Base-by-base conservation (phyloP, 257 asterid species). In the Scutellaria galericulata region DNA sequence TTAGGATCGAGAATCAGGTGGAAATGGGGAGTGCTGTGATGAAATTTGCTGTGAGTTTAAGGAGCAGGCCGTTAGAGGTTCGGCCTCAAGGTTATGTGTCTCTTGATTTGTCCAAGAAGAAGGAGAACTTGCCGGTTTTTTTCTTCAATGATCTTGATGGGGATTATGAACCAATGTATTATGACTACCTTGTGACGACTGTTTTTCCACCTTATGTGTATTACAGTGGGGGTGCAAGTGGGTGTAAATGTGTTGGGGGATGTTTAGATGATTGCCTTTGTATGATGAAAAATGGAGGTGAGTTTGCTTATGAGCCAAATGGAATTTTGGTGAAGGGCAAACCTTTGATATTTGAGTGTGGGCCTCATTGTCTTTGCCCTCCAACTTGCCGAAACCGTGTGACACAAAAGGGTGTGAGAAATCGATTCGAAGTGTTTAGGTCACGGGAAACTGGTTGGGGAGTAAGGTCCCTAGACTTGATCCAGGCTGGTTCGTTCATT, bases 361-460 rank as follows among this genome's bases (percentile, higher is more conserved):
- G 97, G 45, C 96, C 94, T 0, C 85, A 81, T 57, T 93, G 98
- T 72, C 79, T 51, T 3, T 93, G 98, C 77, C 87, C 96, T 12
- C 82, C 89, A 10, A 75, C 79, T 72, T 93, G 97, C 46, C 79
- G 85, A 48, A 93, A 93, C 52, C 89, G 98, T 22, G 97, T 93
- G 74, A 55, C 89, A 18, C 98, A 93, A 64, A 91, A 84, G 64
- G 98, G 98, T 31, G 78, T 88, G 44, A 87, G 67, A 78, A 76
- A 89, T 76, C 82, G 90, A 20, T 83, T 93, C 56, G 97, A 93
- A 77, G 91, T 93, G 71, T 93, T 91, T 68, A 85, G 98, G 78
- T 91, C 98, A 1, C 85, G 83, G 68, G 96, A 91, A 77, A 88
- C 94, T n/a, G 87, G 90, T 65, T 93, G 98, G 98, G 98, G 96